phyloP scores from a whole-genome alignment of 345 rosid species.

The Pseudoturritis turrita region DNA sequence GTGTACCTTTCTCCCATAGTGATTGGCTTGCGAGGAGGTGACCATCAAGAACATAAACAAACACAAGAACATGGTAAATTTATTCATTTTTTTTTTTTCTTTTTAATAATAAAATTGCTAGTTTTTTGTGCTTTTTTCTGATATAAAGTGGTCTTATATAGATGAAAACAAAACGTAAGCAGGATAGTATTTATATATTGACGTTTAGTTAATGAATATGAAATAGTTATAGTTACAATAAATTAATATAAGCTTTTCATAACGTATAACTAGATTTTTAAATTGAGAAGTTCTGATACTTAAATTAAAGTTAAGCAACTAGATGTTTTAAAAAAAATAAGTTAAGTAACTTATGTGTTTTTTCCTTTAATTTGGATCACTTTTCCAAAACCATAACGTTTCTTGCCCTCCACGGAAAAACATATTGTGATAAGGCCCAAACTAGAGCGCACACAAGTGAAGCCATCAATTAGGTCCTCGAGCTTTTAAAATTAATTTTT shows the following conservation, averaged over 20 bases:
- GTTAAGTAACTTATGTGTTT: background rate
- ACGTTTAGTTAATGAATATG: background rate
- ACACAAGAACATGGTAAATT: background rate
- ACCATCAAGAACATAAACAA: background rate
- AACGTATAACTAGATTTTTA: background rate
- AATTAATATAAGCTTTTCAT: no score
- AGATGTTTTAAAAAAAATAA: background rate
- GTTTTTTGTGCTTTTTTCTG: background rate
- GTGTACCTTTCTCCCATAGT: slow-evolving; percentile 5
- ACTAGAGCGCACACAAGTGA: no score
- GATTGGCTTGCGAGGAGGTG: background rate
- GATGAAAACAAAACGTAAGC: background rate
- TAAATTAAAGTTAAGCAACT: background rate
- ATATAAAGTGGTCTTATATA: background rate
- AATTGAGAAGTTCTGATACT: background rate
- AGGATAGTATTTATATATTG: background rate
- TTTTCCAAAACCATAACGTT: background rate
- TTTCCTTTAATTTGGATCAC: background rate
- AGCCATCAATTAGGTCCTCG: no score
- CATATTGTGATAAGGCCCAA: slow-evolving; percentile 20
- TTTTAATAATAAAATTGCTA: background rate
- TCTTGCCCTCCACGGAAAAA: background rate
- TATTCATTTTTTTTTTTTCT: background rate
- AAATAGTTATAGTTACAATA: no score
- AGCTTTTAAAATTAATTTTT: no score